Base-by-base conservation (phyloP, 2,329 filamentous ascomycete species). In the Knoxdaviesia capensis region DNA sequence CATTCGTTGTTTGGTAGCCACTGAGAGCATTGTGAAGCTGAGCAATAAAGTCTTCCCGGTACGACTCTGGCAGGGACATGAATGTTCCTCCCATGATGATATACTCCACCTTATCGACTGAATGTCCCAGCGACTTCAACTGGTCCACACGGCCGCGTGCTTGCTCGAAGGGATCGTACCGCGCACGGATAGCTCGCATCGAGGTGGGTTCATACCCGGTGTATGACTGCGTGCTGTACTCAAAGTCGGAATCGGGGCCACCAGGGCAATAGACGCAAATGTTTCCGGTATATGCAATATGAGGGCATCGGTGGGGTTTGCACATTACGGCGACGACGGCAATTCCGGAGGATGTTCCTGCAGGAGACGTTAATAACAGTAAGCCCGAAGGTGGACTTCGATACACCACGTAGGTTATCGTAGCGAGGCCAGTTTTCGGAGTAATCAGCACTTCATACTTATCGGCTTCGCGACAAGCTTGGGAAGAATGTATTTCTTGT, bases 41-140 rank as follows among this genome's bases (percentile, higher is more conserved):
- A 1, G 86, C 80, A 45, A 98, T 94, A 53, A 98, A 98, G 44
- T 83, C 77, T 47, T 98, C 84, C 31, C 90, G 71, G 59, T 98
- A 98, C 29, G 80, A 77, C 52, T 86, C 77, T 6, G 88, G 71
- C 30, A 98, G 63, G 3, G 88, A 96, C 92, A 98, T 98, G 61
- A 98, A 98, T 0, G 90, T 98, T 49, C 90, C 90, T 46, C 90
- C 90, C 90, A 98, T 98, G 56, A 98, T 94, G 55, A 98, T 98
- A 59, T 96, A 98, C 64, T 98, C 90, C 29, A 98, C 90, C 59
- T 98, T 98, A 63, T 98, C 90, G 39, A 98, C 90, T 38, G 85
- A 94, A 59, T 98, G 90, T 1, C 90, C 90, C 0, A 98, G 69
- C 2, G 84, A 82, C 59, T 93, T 92, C 55, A 98, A 85, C 62